A percentile compares a stretch with the other conserved stretches of the same genome.
Evolutionary conservation across 441 rosid species (phyloP).

Genomic region (Euphorbia schlechtendalii): DNA sequence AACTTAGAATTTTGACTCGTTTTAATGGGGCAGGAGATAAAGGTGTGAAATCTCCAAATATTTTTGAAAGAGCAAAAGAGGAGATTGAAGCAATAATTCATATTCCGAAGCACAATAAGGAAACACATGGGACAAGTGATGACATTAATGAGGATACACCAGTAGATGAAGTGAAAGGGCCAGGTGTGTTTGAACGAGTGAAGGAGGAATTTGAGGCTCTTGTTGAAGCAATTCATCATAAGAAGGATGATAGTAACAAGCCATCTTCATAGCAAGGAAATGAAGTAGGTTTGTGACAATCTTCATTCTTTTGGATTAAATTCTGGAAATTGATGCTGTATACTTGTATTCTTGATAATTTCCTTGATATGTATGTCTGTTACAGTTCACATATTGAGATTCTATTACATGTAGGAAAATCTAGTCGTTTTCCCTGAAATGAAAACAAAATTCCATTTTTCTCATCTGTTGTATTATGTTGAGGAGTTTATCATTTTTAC

Average conservation of each 20-base stretch:
- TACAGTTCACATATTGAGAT: background rate
- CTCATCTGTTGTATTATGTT: background rate
- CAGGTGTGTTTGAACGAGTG: constrained; percentile 41
- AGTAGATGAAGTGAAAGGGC: constrained; percentile 42
- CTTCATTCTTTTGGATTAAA: background rate
- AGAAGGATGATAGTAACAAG: constrained; percentile 27
- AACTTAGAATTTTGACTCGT: background rate
- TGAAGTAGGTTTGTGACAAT: background rate
- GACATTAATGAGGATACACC: constrained; percentile 47
- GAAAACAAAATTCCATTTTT: background rate
- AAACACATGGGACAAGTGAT: constrained; percentile 49
- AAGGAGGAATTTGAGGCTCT: constrained; percentile 58
- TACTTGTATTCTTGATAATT: constrained; percentile 6
- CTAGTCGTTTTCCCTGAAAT: constrained; percentile 4
- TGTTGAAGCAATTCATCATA: constrained; percentile 34
- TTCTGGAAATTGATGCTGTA: constrained; percentile 2
- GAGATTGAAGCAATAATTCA: constrained; percentile 28
- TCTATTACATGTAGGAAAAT: background rate
- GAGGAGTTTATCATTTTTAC: no score
- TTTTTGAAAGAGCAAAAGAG: constrained; percentile 34
- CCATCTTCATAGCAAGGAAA: constrained; percentile 11
- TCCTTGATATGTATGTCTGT: background rate
- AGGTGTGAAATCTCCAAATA: constrained; percentile 31
- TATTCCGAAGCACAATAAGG: constrained; percentile 29
- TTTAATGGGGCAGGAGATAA: constrained; percentile 17